Percentiles rank a stretch among this genome's conserved stretches.
These are phyloP conservation scores for Solanum chmielewskii DNA, from an alignment of 257 asterid genomes.

Conservation along the genomic window DNA sequence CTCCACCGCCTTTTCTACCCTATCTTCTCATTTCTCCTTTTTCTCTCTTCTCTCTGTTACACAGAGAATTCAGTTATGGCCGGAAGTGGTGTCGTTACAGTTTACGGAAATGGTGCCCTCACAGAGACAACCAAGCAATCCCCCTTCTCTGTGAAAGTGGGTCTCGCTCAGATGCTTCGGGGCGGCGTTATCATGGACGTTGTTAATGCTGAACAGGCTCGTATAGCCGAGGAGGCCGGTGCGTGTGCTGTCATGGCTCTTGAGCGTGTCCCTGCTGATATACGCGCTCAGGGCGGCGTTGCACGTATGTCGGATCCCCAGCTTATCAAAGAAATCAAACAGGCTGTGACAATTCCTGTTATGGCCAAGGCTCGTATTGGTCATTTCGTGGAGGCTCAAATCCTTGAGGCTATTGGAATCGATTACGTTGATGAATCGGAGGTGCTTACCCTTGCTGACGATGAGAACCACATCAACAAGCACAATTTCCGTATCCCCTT, in stretches of 20 bases:
- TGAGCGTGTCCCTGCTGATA: slow-evolving; percentile 92
- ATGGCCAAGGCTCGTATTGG: slow-evolving; percentile 93
- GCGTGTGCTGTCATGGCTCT: slow-evolving; percentile 96
- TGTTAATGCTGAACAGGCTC: slow-evolving; percentile 81
- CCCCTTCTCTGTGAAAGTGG: slow-evolving; percentile 87
- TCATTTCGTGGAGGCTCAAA: slow-evolving; percentile 89
- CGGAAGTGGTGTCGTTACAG: slow-evolving; percentile 83
- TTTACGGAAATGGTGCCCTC: slow-evolving; percentile 82
- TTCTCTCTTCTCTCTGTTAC: background rate
- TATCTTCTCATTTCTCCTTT: background rate
- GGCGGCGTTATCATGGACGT: slow-evolving; percentile 97
- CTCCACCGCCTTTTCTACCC: background rate
- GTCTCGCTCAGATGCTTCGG: slow-evolving; percentile 94
- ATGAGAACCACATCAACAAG: slow-evolving; percentile 72
- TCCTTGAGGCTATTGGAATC: slow-evolving; percentile 69
- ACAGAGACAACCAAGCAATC: slow-evolving; percentile 73
- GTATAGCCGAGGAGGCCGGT: slow-evolving; percentile 94
- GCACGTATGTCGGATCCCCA: slow-evolving; percentile 94
- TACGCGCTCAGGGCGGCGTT: slow-evolving; percentile 87
- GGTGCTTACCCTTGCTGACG: slow-evolving; percentile 79
- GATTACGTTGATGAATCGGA: slow-evolving; percentile 89
- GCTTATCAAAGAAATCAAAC: slow-evolving; percentile 72
- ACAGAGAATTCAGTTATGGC: slow-evolving; percentile 28
- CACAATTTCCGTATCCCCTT: slow-evolving; percentile 89
- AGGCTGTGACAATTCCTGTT: slow-evolving; percentile 81